These are phyloP conservation scores for Cyberlindnera maritima DNA, from an alignment of 805 yeast genomes.

Conservation along the genomic window DNA sequence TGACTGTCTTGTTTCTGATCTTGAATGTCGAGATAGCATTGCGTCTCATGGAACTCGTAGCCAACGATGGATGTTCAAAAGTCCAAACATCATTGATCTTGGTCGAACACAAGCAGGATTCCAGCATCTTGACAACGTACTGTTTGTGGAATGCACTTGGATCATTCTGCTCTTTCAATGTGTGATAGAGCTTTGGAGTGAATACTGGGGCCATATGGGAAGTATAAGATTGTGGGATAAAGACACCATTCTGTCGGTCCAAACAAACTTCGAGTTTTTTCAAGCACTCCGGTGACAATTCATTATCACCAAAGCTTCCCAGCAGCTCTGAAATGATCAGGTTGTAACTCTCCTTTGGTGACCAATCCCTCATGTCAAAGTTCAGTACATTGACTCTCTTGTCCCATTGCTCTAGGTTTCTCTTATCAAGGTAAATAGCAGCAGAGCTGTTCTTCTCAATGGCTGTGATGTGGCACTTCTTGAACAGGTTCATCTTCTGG, in stretches of 20 bases:
- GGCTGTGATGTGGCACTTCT: conserved; percentile 44
- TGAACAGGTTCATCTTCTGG: conserved; percentile 25
- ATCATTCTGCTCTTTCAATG: conserved; percentile 27
- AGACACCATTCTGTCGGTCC: conserved; percentile 42
- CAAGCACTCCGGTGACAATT: conserved; percentile 81
- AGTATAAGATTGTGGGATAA: conserved; percentile 60
- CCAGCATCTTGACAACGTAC: conserved; percentile 42
- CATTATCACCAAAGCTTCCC: conserved; percentile 94
- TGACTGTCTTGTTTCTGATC: conserved; percentile 45
- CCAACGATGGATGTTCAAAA: conserved; percentile 51
- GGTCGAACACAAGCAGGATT: conserved; percentile 44
- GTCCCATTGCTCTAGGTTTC: conserved; percentile 54
- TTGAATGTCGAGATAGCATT: conserved; percentile 38
- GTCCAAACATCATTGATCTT: conserved; percentile 56
- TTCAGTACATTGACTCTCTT: conserved; percentile 47
- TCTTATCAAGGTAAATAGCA: conserved; percentile 42
- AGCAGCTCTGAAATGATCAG: conserved; percentile 76
- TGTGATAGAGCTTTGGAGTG: conserved; percentile 49
- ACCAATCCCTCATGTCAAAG: conserved; percentile 59
- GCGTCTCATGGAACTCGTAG: conserved; percentile 52
- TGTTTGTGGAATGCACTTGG: conserved; percentile 41
- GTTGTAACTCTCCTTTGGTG: conserved; percentile 40
- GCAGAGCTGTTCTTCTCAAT: conserved; percentile 75
- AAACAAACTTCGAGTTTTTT: conserved; percentile 41
- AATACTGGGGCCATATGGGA: conserved; percentile 66